These are phyloP conservation scores for Solanum habrochaites DNA, from an alignment of 257 asterid genomes.

Conservation along the genomic window DNA sequence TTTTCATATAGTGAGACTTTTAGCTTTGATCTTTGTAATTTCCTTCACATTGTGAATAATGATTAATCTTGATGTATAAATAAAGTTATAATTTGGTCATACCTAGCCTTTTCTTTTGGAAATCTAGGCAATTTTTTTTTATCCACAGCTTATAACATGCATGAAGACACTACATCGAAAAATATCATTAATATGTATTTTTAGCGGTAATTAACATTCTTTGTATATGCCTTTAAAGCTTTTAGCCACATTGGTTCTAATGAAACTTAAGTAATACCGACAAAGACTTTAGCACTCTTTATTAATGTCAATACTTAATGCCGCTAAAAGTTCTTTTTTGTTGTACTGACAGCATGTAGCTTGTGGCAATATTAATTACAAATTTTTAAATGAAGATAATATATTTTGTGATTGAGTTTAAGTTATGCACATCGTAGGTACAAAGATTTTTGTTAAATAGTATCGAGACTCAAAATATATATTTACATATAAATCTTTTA, in stretches of 20 bases:
- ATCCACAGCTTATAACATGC: neutral
- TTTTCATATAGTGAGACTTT: neutral
- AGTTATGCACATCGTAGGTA: neutral
- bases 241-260: too few species aligned
- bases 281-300: too few species aligned
- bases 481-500: too few species aligned
- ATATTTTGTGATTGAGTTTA: neutral
- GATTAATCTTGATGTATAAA: neutral
- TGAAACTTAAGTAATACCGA: too few species aligned
- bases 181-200: too few species aligned
- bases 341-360: neutral
- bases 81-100: neutral
- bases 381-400: neutral
- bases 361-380: neutral
- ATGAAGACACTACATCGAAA: neutral
- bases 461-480: neutral
- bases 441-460: neutral
- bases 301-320: too few species aligned
- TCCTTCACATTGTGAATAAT: neutral
- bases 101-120: neutral
- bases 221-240: too few species aligned
- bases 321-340: too few species aligned
- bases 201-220: too few species aligned
- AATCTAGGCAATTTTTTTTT: neutral
- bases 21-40: neutral